phyloP scores from a whole-genome alignment of 2,329 filamentous ascomycete species.

The Dothidotthia symphoricarpi region DNA sequence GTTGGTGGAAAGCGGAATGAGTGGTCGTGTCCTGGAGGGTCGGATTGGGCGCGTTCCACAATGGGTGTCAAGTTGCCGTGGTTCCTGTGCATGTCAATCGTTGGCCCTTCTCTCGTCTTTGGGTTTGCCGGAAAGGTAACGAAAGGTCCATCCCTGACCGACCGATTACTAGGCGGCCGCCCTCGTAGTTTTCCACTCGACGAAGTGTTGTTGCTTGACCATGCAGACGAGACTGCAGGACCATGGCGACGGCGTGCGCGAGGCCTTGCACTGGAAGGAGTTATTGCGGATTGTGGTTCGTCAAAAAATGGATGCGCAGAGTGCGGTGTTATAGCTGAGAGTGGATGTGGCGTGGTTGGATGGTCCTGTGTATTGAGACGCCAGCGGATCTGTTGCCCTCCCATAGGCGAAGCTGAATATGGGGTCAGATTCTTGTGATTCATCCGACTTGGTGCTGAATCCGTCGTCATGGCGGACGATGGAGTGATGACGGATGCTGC shows the following conservation, averaged over 20 bases:
- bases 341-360: constrained; percentile 68
- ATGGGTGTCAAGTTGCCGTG: constrained; percentile 46
- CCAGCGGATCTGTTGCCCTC: constrained; percentile 49
- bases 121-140: constrained; percentile 67
- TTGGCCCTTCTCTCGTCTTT: constrained; percentile 48
- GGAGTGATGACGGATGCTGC: constrained; percentile 43
- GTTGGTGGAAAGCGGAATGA: constrained; percentile 43
- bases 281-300: constrained; percentile 73
- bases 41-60: constrained; percentile 44
- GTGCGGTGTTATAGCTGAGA: constrained; percentile 74
- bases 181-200: constrained; percentile 71
- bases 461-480: constrained; percentile 36
- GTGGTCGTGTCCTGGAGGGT: constrained; percentile 37
- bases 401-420: constrained; percentile 45
- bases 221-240: constrained; percentile 86
- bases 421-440: constrained; percentile 38
- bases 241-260: constrained; percentile 66
- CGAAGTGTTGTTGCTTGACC: constrained; percentile 66
- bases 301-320: constrained; percentile 50
- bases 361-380: constrained; percentile 58
- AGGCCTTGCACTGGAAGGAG: constrained; percentile 56
- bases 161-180: constrained; percentile 71
- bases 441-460: constrained; percentile 37
- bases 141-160: constrained; percentile 64
- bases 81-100: constrained; percentile 47